Base-by-base conservation (phyloP, 805 yeast species). In the Metschnikowia drakensbergensis region DNA sequence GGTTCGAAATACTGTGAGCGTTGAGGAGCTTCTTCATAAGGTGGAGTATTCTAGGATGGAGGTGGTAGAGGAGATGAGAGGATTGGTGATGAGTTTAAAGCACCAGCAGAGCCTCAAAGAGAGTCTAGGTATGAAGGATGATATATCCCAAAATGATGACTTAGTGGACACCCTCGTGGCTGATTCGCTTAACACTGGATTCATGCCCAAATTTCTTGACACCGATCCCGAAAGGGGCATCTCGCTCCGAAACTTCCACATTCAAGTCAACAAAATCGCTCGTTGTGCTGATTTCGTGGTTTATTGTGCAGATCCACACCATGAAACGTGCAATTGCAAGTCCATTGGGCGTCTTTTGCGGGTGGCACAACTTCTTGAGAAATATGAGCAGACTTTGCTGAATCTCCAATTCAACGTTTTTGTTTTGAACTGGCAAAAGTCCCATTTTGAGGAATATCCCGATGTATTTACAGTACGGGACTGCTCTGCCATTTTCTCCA, bases 211-310 rank as follows among this genome's bases (percentile, higher is more conserved):
- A 6, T 84, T 87, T 57, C 67, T 76, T 44, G 72, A 78, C 49
- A 62, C 83, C 58, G 91, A 86, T 55, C 92, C 90, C 11, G 80
- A 74, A 48, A 72, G 77, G 37, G 94, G 96, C 3, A 82, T 88
- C 5, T 81, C 88, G 3, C 74, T 90, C 47, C 76, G 97, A 53
- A 88, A 91, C 61, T 91, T 90, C 65, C 89, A 87, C 60, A 81
- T 86, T 48, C 98, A 92, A 66, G 86, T 83, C 17, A 77, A 89
- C n/a, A 90, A 89, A 61, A 70, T 84, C 51, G 86, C 94, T 31
- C 72, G 81, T 27, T 72, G 89, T 7, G 76, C 94, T 0, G 95
- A 88, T 60, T 79, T 89, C 44, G 69, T 88, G 5, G 80, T 91
- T n/a, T 92, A 90, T 63, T 55, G 59, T 31, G 31, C 44, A 37